Base-by-base conservation (phyloP, 176 grass and related monocot species). In the Miscanthus lutarioriparius region DNA sequence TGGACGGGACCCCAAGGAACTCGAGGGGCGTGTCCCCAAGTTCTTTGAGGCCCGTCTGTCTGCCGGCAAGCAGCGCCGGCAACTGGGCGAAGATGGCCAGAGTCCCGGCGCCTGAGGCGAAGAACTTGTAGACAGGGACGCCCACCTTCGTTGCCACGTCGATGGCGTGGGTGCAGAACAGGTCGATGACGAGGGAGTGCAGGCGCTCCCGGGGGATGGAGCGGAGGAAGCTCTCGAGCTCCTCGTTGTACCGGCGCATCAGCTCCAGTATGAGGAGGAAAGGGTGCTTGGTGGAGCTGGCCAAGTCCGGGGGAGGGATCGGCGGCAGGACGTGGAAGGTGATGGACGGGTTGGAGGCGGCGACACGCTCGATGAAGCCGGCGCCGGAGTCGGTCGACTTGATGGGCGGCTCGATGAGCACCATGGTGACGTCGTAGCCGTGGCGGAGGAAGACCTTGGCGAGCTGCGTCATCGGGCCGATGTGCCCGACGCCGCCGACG, bases 111-210 rank as follows among this genome's bases (percentile, higher is more conserved):
- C 26, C 17, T 5, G 61, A 20, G 16, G 77, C 39, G 61, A 66
- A 79, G 61, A 79, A 79, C 25, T 61, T 79, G 61, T 66, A 79
- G 25, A 66, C 26, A 5, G 77, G 59, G 39, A 79, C 63, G 40
- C 27, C 16, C 16, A 79, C 16, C 77, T 79, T 79, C 0, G 2
- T 13, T 40, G 77, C 77, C 40, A 79, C 23, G 62, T 79, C 77
- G 61, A 79, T 66, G 77, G 39, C 77, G 4, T 66, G 38, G 20
- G 25, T 30, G 19, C 59, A 75, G 72, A 84, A 84, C 82, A 75
- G 66, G 59, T 76, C 72, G 59, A 76, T 20, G 71, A 84, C 43
- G 0, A 84, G 59, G 58, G 82, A 75, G 82, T 84, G 82, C 20
- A 84, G 4, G 13, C 82, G 71, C 22, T 49, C 54, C 13, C 70